Percentiles rank a stretch among this genome's conserved stretches.
Conservation (phyloP, 768 basidiomycete genomes). For the Psilocybe tampanensis region DNA sequence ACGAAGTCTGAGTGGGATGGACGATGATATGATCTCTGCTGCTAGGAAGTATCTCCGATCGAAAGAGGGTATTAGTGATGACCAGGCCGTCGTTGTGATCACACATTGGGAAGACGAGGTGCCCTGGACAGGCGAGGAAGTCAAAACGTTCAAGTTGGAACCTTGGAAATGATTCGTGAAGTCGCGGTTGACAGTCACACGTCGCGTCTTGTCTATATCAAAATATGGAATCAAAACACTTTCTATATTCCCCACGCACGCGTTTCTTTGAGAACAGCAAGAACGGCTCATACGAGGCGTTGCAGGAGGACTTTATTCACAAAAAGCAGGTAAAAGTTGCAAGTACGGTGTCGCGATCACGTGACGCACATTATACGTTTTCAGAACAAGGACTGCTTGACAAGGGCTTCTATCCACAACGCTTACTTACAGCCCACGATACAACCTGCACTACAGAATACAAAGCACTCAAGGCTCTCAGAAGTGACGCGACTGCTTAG, state of each 20-base stretch:
- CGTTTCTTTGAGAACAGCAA: not conserved
- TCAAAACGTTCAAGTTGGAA: slow-evolving; percentile 15
- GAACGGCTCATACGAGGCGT: not conserved
- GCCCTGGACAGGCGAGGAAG: slow-evolving; percentile 70
- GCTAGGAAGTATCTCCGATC: slow-evolving; percentile 63
- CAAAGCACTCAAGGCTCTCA: too few species aligned
- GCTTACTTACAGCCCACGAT: too few species aligned
- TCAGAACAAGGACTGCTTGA: not conserved
- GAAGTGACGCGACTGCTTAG: too few species aligned
- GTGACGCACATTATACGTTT: not conserved
- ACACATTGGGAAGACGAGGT: slow-evolving; percentile 94
- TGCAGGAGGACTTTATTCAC: not conserved
- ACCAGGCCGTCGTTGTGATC: slow-evolving; percentile 83
- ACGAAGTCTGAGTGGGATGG: slow-evolving; percentile 96
- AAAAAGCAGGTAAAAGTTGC: too few species aligned
- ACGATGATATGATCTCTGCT: slow-evolving; percentile 68
- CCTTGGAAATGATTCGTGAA: not conserved
- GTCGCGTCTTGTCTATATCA: too few species aligned
- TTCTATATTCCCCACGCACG: not conserved
- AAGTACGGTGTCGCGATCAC: not conserved
- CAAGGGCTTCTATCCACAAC: too few species aligned
- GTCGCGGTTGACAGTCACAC: not conserved
- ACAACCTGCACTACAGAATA: too few species aligned
- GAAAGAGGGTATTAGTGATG: slow-evolving; percentile 42
- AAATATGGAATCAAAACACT: not conserved